Evolutionary conservation across 331 rosid species (phyloP), one percentile per base, ranked within the genome.

Genomic region (Malus hybrid): DNA sequence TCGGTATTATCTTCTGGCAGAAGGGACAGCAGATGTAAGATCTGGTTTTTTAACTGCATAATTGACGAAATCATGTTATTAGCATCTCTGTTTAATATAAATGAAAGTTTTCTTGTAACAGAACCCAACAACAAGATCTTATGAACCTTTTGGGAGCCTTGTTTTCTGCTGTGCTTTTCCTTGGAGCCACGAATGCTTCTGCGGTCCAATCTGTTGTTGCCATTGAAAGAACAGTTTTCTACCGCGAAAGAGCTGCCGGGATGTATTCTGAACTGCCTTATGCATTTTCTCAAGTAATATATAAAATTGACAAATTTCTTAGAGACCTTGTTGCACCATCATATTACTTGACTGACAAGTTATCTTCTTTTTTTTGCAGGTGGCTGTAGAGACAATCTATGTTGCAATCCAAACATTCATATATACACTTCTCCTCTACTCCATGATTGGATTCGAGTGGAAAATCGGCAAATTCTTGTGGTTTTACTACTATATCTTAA

Each of bases 201-300:
- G 48, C 85, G 0, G 89, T 86, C 54, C 89, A 83, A 69, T 27
- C 89, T 7, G 56, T 80, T 19, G 87, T 80, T 11, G 72, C 78
- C 12, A 75, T 75, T 8, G 89, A 82, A 63, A 70, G 89, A 85
- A 77, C 89, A 13, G 85, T 85, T 67, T 85, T 85, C 79, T 85
- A 85, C 82, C 86, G 89, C 1, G 89, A 85, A 71, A 82, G 81
- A 62, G 89, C 89, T 6, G 86, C 89, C 0, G 86, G 86, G 18
- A 85, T 42, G 46, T 42, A 42, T 10, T 42, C 46, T 10, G 46
- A 42, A 42, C 46, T 42, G 46, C 46, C 46, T 62, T 85, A 82
- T 61, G 89, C 89, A 74, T 82, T 74, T 69, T 20, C 89, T 61
- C 89, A 85, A 85, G 88, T 85, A 67, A 76, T 11, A 3, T 13